Evolutionary conservation across 1,284 basidiomycete genomes (phyloP).

Genomic region (Apiotrichum domesticum): DNA sequence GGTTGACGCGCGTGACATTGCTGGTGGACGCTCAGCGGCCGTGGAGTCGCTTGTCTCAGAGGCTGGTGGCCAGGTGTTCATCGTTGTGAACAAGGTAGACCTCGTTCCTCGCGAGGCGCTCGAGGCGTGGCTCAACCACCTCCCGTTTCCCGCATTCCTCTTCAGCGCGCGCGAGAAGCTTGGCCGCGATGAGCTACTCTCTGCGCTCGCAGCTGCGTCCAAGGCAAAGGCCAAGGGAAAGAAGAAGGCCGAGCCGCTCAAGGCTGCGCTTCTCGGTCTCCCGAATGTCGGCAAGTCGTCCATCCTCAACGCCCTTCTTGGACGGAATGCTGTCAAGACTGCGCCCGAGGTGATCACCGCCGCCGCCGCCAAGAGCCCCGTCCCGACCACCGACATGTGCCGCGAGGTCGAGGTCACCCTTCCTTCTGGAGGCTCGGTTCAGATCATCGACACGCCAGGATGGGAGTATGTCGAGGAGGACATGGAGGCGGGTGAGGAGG

Average conservation of each 20-base stretch:
- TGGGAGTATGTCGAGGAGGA: constrained; percentile 54
- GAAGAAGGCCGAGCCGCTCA: constrained; percentile 24
- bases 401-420: constrained; percentile 57
- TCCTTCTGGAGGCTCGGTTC: constrained; percentile 49
- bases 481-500: constrained; percentile 42
- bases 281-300: constrained; percentile 71
- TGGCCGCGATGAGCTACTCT: constrained; percentile 28
- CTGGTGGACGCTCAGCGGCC: constrained; percentile 59
- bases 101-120: constrained; percentile 76
- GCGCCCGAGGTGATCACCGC: constrained; percentile 58
- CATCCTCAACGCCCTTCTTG: constrained; percentile 68
- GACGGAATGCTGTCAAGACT: constrained; percentile 39
- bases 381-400: constrained; percentile 63
- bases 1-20: constrained; percentile 78
- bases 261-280: constrained; percentile 53
- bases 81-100: constrained; percentile 84
- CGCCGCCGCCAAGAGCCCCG: constrained; percentile 52
- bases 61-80: constrained; percentile 48
- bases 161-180: constrained; percentile 50
- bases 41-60: constrained; percentile 57
- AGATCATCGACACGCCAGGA: constrained; percentile 80
- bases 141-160: constrained; percentile 68
- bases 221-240: constrained; percentile 42
- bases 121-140: constrained; percentile 64
- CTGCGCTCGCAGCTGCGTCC: constrained; percentile 15